Conservation (phyloP, 202 grass and related monocot species). For the Musa balbisiana region DNA sequence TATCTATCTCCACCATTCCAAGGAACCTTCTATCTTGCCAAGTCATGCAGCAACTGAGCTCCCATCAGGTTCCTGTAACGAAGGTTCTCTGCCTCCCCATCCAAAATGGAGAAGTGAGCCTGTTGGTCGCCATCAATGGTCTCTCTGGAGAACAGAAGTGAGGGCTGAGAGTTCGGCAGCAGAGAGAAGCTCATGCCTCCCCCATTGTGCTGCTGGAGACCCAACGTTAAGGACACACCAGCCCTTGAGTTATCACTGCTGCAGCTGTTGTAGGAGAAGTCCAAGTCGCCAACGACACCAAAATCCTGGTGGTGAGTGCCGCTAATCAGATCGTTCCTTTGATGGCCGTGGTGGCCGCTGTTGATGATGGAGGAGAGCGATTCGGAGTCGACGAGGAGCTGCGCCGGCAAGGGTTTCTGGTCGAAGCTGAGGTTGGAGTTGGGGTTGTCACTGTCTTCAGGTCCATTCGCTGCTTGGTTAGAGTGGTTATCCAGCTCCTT, state of each 20-base stretch:
- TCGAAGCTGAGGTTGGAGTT: background rate
- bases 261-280: background rate
- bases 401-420: background rate
- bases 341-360: background rate
- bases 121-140: slow-evolving; percentile 13
- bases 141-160: background rate
- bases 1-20: background rate
- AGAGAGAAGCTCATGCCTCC: slow-evolving; percentile 16
- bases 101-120: slow-evolving; percentile 29
- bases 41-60: slow-evolving; percentile 52
- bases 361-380: slow-evolving; percentile 20
- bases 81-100: slow-evolving; percentile 1
- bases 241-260: background rate
- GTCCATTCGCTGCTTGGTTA: background rate
- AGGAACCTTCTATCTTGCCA: slow-evolving; percentile 5
- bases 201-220: slow-evolving; percentile 48
- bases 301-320: background rate
- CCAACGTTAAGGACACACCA: slow-evolving; percentile 48
- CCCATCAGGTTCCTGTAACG: slow-evolving; percentile 49
- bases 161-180: background rate
- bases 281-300: background rate
- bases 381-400: slow-evolving; percentile 10
- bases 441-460: slow-evolving; percentile 13
- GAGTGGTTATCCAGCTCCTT: slow-evolving; percentile 13
- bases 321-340: background rate